phyloP scores from a whole-genome alignment of 2,329 filamentous ascomycete genomes.

The Fusarium pininemorale region DNA sequence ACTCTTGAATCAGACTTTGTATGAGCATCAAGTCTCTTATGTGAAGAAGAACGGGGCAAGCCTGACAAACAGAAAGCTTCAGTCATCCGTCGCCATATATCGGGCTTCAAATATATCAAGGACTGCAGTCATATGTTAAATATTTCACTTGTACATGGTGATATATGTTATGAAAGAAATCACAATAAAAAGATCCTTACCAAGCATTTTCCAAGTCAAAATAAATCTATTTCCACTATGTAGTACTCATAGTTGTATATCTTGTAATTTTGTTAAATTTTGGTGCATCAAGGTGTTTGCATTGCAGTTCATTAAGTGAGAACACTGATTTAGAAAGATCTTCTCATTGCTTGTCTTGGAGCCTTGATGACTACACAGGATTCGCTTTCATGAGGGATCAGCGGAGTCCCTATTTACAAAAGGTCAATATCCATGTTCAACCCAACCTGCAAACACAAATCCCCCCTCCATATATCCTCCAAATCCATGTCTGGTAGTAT shows the following conservation, averaged over 20 bases:
- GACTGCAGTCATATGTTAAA: background rate
- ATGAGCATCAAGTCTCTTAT: background rate
- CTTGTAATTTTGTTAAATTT: background rate
- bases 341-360: constrained; percentile 23
- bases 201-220: background rate
- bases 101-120: background rate
- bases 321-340: constrained; percentile 13
- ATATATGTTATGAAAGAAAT: background rate
- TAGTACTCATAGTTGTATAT: background rate
- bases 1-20: background rate
- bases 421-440: background rate
- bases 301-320: background rate
- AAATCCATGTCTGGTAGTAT: background rate
- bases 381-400: constrained; percentile 12
- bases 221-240: background rate
- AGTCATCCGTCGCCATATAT: background rate
- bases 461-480: background rate
- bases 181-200: background rate
- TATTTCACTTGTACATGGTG: background rate
- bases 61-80: background rate
- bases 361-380: constrained; percentile 22
- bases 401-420: constrained; percentile 6
- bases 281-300: background rate
- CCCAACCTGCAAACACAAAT: background rate
- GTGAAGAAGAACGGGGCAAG: background rate